Base-by-base conservation (phyloP, 768 basidiomycete genomes). In the Xanthoconium stramineum region DNA sequence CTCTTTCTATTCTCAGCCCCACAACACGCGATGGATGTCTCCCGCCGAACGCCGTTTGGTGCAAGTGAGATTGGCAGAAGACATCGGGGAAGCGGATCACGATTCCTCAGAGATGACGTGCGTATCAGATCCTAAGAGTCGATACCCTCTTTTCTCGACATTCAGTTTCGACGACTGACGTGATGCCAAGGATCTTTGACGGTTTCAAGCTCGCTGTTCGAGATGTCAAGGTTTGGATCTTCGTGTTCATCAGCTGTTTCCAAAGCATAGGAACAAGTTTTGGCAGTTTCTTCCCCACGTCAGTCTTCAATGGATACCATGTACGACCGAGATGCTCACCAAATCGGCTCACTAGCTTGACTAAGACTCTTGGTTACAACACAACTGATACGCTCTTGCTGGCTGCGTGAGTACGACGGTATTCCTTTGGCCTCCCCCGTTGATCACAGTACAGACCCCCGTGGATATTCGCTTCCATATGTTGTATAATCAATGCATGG, bases 1-100 rank as follows among this genome's bases (percentile, higher is more conserved):
- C 24, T 6, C 6, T 40, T 42, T 42, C 24, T 6, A 17, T 48
- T 19, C 3, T 32, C 30, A 86, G 83, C 84, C 83, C 1, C 61
- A 81, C 57, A 88, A 86, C 59, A 87, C 85, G 0, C 71, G 76
- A 36, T 87, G 85, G 86, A 65, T 87, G 32, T 70, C 76, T 15
- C 65, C 74, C 0, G 69, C 74, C 6, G 80, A 86, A 56, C 73
- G 77, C 17, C 78, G 76, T 17, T 74, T 88, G 32, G 85, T 83
- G 5, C 85, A 84, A 70, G 82, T 78, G 17, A 82, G 86, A 14
- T 76, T 87, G 7, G 81, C 85, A 1, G 84, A 87, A 66, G 86
- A 86, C 60, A 81, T 81, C 5, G 84, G 86, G 6, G 84, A 86
- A 67, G 85, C 84, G 0, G 86, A 87, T 61, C 71, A 78, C 61